Evolutionary conservation across 1,284 basidiomycete species (phyloP).

Genomic region (Leccinum angustisporum): DNA sequence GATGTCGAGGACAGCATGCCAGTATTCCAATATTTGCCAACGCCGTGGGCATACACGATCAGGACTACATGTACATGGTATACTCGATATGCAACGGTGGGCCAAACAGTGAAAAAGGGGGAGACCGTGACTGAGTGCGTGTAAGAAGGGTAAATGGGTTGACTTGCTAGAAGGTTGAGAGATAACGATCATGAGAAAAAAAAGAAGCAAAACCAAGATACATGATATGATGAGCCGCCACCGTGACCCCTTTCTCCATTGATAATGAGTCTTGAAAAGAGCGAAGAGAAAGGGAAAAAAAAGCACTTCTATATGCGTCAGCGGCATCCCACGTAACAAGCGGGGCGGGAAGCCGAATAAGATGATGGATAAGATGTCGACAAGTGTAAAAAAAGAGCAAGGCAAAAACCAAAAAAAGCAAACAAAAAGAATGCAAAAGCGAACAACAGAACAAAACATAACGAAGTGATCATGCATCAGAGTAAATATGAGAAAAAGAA

Average conservation of each 20-base stretch:
- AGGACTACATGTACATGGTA: neutral
- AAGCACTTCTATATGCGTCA: slow-evolving; percentile 23
- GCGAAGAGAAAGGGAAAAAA: neutral
- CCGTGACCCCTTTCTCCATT: slow-evolving; percentile 1
- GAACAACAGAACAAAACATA: slow-evolving; percentile 10
- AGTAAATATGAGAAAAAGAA: slow-evolving; percentile 6
- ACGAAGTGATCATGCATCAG: slow-evolving; percentile 13
- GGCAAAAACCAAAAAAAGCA: slow-evolving; percentile 8
- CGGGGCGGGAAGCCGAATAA: slow-evolving; percentile 22
- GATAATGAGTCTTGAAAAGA: slow-evolving; percentile 10
- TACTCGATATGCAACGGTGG: neutral
- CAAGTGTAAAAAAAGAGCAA: slow-evolving; percentile 4
- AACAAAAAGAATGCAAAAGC: slow-evolving; percentile 8
- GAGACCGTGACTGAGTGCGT: neutral
- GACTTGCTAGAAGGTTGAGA: neutral
- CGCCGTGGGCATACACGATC: neutral
- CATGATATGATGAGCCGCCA: slow-evolving; percentile 2
- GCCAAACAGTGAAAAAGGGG: neutral
- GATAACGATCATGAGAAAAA: slow-evolving; percentile 17
- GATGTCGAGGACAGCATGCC: neutral
- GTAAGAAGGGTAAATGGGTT: neutral
- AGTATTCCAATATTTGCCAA: neutral
- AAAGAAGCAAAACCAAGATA: slow-evolving; percentile 11
- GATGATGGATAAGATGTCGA: slow-evolving; percentile 27
- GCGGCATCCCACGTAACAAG: slow-evolving; percentile 18